Conservation (phyloP, 768 basidiomycete species). For the Sutorius australiensis region DNA sequence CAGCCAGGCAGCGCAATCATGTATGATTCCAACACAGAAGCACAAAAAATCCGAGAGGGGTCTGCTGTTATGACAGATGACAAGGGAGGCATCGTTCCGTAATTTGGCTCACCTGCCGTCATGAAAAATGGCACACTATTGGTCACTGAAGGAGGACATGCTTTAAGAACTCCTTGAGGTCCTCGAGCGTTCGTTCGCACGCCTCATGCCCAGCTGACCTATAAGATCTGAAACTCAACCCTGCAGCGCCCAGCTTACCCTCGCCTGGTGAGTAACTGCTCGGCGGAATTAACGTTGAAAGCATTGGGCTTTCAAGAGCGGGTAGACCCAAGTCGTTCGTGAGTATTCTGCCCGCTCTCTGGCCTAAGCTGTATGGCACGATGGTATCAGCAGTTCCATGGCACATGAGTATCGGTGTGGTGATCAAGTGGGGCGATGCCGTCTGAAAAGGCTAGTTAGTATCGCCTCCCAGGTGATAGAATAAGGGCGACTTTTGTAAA, state of each 20-base stretch:
- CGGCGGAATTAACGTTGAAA: conserved; percentile 27
- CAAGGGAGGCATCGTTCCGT: neutral
- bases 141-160: conserved; percentile 43
- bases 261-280: conserved; percentile 19
- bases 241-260: conserved; percentile 32
- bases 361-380: conserved; percentile 54
- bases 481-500: conserved; percentile 57
- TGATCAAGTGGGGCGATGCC: conserved; percentile 52
- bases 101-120: neutral
- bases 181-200: conserved; percentile 59
- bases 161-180: conserved; percentile 69
- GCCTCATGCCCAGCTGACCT: conserved; percentile 65
- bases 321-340: conserved; percentile 50
- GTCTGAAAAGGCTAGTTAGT: conserved; percentile 42
- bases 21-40: neutral
- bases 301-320: conserved; percentile 33
- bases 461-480: neutral
- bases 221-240: conserved; percentile 68
- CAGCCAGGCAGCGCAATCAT: neutral
- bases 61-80: neutral
- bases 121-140: neutral
- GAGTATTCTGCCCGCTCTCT: conserved; percentile 55
- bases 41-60: neutral
- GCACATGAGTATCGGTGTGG: conserved; percentile 81
- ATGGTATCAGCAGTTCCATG: conserved; percentile 77